Base-by-base conservation (phyloP, 2,329 filamentous ascomycete genomes). In the Lachnellula hyalina region DNA sequence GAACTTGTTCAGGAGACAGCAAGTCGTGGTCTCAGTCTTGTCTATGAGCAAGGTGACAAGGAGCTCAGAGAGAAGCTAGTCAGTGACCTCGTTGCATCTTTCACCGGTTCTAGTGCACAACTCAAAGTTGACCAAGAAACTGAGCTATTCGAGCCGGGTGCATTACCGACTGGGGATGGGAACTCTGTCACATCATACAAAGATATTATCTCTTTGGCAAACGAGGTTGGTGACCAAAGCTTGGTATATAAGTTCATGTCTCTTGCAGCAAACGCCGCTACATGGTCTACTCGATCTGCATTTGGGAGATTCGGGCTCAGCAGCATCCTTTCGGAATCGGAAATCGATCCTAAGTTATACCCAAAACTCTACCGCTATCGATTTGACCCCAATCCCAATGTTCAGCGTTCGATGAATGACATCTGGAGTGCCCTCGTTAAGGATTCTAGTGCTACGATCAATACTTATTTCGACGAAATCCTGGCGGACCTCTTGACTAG, bases 191-290 rank as follows among this genome's bases (percentile, higher is more conserved):
- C 90, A 0, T 97, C 93, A 0, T 99, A 99, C 75, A 96, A 96
- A 69, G 94, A 99, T 67, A 97, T 99, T 62, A 89, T 99, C 71
- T 94, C 81, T 63, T 77, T 99, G 47, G 94, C 94, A n/a, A 90
- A 93, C 44, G 94, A 99, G 73, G 92, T 96, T 35, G 94, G 94
- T 11, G 93, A 99, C 66, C 93, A 94, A 55, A 92, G 89, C 63
- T 77, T 99, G n/a, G 89, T 97, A 1, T 99, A 99, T 75, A 90
- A 92, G 58, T 97, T 99, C 74, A 99, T 99, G 94, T 93, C 92
- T 0, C 79, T 99, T 62, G 94, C 94, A 2, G 90, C 91, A 1
- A 96, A 96, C 66, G 95, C 96, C 47, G 91, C 92, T 0, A 95
- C 96, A 15, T 99, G 94, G 94, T 93, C 91, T 1, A 96, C 91